phyloP scores from a whole-genome alignment of 2,329 filamentous ascomycete species.

The Neophaeococcomyces mojaviensis region DNA sequence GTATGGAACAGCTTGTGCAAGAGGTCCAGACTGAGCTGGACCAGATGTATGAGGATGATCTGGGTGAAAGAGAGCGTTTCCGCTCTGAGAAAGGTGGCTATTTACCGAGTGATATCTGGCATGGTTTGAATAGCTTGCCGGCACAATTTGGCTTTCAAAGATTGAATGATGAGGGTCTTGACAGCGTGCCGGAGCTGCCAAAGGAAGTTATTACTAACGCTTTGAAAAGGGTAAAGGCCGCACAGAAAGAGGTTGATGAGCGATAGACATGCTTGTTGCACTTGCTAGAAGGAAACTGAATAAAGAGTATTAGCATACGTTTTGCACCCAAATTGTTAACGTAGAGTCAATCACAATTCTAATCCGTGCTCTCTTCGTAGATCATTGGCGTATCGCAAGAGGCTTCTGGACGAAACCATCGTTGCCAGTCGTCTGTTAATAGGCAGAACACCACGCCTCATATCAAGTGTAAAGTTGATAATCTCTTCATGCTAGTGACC shows the following conservation, averaged over 20 bases:
- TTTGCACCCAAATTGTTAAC: not conserved
- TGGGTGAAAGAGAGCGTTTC: conserved; percentile 67
- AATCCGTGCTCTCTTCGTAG: conserved; percentile 58
- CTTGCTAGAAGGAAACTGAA: not conserved
- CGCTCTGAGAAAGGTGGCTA: conserved; percentile 76
- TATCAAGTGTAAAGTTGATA: conserved; percentile 16
- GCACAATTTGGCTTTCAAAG: conserved; percentile 34
- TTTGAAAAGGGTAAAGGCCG: conserved; percentile 30
- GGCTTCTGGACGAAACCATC: conserved; percentile 5
- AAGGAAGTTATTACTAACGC: conserved; percentile 37
- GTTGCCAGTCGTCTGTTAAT: not conserved
- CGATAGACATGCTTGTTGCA: conserved; percentile 2
- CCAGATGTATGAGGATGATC: conserved; percentile 65
- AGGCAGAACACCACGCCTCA: conserved; percentile 6
- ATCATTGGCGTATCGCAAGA: conserved; percentile 30
- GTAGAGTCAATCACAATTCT: not conserved
- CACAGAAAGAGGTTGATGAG: conserved; percentile 1
- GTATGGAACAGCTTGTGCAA: conserved; percentile 64
- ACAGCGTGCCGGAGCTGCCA: conserved; percentile 37
- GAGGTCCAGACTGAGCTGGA: conserved; percentile 73
- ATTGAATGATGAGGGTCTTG: conserved; percentile 40
- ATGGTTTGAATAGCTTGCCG: conserved; percentile 51
- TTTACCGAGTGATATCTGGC: conserved; percentile 82
- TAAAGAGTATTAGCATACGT: not conserved
- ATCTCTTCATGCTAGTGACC: conserved; percentile 5